phyloP scores from a whole-genome alignment of 1,284 basidiomycete species.

The Phellopilus nigrolimitatus region DNA sequence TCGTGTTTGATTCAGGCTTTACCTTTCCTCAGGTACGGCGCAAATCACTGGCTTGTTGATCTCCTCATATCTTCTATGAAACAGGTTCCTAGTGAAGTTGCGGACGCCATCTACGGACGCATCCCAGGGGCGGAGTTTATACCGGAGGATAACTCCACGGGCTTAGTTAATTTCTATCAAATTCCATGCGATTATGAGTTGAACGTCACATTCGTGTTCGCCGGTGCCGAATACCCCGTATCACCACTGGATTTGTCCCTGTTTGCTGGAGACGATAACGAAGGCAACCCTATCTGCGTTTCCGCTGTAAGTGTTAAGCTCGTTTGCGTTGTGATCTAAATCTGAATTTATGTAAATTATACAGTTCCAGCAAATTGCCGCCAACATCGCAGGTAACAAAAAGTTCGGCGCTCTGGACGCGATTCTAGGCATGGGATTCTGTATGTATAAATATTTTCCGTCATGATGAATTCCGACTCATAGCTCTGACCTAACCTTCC shows the following conservation, averaged over 20 bases:
- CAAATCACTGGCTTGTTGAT: conserved; percentile 3
- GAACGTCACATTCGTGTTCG: conserved; percentile 57
- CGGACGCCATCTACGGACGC: conserved; percentile 51
- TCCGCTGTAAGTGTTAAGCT: neutral
- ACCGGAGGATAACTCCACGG: conserved; percentile 15
- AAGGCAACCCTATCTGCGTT: neutral
- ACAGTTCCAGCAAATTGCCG: neutral
- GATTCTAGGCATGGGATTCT: conserved; percentile 51
- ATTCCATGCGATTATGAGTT: conserved; percentile 57
- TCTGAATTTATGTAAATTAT: neutral
- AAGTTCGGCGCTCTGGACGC: conserved; percentile 15
- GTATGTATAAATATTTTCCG: conserved; percentile 34
- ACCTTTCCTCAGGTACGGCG: conserved; percentile 52
- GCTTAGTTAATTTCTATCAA: conserved; percentile 47
- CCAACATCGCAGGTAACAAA: neutral
- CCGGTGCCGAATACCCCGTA: conserved; percentile 46
- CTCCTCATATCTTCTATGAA: neutral
- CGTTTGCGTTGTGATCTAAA: neutral
- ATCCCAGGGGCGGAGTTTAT: conserved; percentile 45
- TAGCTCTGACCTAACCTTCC: conserved; percentile 33
- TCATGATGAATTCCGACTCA: neutral
- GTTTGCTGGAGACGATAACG: neutral
- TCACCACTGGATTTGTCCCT: neutral
- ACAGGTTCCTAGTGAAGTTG: conserved; percentile 36
- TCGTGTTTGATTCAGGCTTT: conserved; percentile 66